These are phyloP conservation scores for Jamesozyma jinghongensis DNA, from an alignment of 805 yeast genomes.

Conservation along the genomic window DNA sequence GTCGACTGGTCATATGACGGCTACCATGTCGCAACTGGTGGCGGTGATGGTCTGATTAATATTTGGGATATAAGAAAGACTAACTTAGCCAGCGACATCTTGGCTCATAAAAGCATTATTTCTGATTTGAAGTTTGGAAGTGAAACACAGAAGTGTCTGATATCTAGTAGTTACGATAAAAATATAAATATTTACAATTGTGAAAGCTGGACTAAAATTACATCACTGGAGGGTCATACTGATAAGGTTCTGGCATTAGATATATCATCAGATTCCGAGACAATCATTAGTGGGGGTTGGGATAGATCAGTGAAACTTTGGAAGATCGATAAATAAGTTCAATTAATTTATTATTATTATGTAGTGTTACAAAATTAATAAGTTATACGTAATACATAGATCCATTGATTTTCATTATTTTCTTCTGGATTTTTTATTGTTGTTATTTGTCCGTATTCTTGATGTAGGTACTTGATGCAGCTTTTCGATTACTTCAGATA, in stretches of 20 bases:
- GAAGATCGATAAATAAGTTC: conserved; percentile 18
- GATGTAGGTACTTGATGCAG: conserved; percentile 20
- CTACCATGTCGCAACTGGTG: conserved; percentile 66
- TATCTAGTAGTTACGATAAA: conserved; percentile 66
- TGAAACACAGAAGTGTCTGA: conserved; percentile 39
- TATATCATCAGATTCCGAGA: conserved; percentile 34
- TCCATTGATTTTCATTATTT: background rate
- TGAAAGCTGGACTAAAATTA: conserved; percentile 58
- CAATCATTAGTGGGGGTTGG: conserved; percentile 68
- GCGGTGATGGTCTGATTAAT: conserved; percentile 71
- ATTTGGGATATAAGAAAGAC: conserved; percentile 74
- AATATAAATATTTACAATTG: conserved; percentile 52
- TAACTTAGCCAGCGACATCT: conserved; percentile 33
- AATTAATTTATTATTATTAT: background rate
- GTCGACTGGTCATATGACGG: conserved; percentile 74
- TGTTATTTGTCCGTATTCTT: conserved; percentile 17
- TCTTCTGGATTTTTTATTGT: conserved; percentile 5
- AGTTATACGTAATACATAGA: background rate
- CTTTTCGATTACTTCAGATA: conserved; percentile 12
- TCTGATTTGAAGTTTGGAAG: conserved; percentile 52
- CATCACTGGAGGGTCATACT: conserved; percentile 45
- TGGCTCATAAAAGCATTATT: conserved; percentile 68
- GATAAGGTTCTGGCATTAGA: conserved; percentile 73
- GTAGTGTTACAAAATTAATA: background rate
- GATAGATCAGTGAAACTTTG: conserved; percentile 69